A percentile compares a stretch with the other conserved stretches of the same genome.
Conservation (phyloP, 2,329 filamentous ascomycete species). For the Fusarium veterinarium region DNA sequence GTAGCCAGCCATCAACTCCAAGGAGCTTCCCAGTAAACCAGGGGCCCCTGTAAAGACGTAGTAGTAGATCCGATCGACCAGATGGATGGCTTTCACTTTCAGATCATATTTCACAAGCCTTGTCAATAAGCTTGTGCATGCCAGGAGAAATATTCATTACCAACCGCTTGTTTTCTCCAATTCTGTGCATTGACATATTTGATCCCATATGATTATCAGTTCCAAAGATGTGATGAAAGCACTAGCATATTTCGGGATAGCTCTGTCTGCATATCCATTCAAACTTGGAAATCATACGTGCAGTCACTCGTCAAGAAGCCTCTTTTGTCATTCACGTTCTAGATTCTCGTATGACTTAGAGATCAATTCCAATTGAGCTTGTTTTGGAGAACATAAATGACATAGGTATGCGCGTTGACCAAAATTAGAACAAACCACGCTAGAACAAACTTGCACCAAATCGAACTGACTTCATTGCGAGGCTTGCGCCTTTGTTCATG, state of each 20-base stretch:
- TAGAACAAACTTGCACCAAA: slow-evolving; percentile 6
- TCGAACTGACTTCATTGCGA: slow-evolving; percentile 4
- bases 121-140: background rate
- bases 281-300: background rate
- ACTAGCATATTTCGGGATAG: background rate
- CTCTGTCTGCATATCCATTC: background rate
- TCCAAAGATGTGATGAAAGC: background rate
- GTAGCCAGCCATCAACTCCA: slow-evolving; percentile 26
- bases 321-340: slow-evolving; percentile 16
- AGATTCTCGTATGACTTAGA: slow-evolving; percentile 6
- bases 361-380: background rate
- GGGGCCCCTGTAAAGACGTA: slow-evolving; percentile 31
- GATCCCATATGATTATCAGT: background rate
- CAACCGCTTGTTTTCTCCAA: background rate
- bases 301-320: background rate
- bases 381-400: background rate
- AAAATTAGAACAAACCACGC: slow-evolving; percentile 16
- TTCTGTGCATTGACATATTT: background rate
- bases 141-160: background rate
- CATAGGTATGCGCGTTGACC: background rate
- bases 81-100: slow-evolving; percentile 21
- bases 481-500: slow-evolving; percentile 1
- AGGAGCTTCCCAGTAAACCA: slow-evolving; percentile 25
- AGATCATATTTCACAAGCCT: slow-evolving; percentile 29
- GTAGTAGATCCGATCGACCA: slow-evolving; percentile 42